Conservation (phyloP, 2,329 filamentous ascomycete genomes). For the Exophiala dermatitidis region DNA sequence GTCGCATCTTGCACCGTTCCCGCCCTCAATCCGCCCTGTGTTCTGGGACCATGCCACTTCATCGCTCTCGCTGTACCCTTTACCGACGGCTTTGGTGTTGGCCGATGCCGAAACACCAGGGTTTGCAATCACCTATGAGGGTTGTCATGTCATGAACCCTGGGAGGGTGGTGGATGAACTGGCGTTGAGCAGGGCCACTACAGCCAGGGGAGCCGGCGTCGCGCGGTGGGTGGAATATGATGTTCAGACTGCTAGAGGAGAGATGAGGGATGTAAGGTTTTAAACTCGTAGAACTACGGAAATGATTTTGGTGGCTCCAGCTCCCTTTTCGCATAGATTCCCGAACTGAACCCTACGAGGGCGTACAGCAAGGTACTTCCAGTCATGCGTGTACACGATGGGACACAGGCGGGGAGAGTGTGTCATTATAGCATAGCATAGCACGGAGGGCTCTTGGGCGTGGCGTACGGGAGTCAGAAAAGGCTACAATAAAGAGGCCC, state of each 20-base stretch:
- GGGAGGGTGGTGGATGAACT: constrained; percentile 55
- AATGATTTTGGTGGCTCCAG: too few relatives aligned
- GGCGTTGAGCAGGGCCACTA: constrained; percentile 41
- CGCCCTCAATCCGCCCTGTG: constrained; percentile 67
- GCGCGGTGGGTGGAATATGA: constrained; percentile 87
- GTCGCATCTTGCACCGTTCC: constrained; percentile 80
- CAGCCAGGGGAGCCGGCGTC: constrained; percentile 37
- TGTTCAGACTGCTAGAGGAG: constrained; percentile 54
- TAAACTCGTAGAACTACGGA: constrained; percentile 28
- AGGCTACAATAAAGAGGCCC: too few relatives aligned
- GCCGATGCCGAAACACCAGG: constrained; percentile 74
- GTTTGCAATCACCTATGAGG: constrained; percentile 87
- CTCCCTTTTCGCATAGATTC: not conserved
- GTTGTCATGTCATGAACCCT: constrained; percentile 92
- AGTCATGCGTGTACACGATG: too few relatives aligned
- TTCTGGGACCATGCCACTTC: constrained; percentile 75
- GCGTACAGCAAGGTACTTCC: too few relatives aligned
- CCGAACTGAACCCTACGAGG: too few relatives aligned
- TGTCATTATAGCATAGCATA: too few relatives aligned
- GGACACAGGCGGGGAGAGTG: too few relatives aligned
- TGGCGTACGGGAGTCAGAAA: too few relatives aligned
- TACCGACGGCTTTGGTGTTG: constrained; percentile 76
- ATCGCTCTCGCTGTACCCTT: constrained; percentile 72
- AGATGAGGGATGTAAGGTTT: constrained; percentile 56
- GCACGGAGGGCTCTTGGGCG: too few relatives aligned